Base-by-base conservation (phyloP, 2,329 filamentous ascomycete genomes). In the Sarocladiaceae sp. region DNA sequence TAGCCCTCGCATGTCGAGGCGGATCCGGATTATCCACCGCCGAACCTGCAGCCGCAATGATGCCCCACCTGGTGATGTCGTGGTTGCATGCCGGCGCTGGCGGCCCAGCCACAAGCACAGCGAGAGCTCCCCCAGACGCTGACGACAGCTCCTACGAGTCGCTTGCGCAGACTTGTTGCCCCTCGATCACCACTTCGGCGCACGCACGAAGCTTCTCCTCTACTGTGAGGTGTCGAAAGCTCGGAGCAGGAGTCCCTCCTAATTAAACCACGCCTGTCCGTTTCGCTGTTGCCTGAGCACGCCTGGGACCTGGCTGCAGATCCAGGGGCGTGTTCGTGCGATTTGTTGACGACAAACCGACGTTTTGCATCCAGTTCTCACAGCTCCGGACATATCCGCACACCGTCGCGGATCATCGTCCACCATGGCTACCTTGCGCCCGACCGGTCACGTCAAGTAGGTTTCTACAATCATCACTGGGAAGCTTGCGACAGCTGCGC, bases 81-180 rank as follows among this genome's bases (percentile, higher is more conserved):
- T 49, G 29, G 40, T 46, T 47, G 37, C 51, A 52, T 46, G 20
- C 20, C 20, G 44, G 46, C 54, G 53, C 36, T n/a, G 35, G 22
- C 36, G 46, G 52, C 22, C 51, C 48, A 54, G 55, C 53, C 55
- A 56, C 53, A 50, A 51, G 20, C 28, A 44, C 52, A 44, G 44
- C 5, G 39, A 28, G 39, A 44, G 28, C 44, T 42, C 52, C 44
- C 52, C 31, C 39, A 35, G 35, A 46, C 31, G 55, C 55, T 56
- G 55, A 56, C 55, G 55, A 56, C 53, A 53, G 55, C 55, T 54
- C 25, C 40, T 11, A 51, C 50, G 53, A 53, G 47, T 50, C 47
- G 47, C 47, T 50, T 50, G 47, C 47, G 47, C 47, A 37, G 44
- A 31, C 28, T 33, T 48, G 26, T 48, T 33, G 25, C 26, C 44